Evolutionary conservation across 2,329 filamentous ascomycete genomes (phyloP), one percentile per base, ranked within the genome.

Genomic region (Exophiala spinifera): DNA sequence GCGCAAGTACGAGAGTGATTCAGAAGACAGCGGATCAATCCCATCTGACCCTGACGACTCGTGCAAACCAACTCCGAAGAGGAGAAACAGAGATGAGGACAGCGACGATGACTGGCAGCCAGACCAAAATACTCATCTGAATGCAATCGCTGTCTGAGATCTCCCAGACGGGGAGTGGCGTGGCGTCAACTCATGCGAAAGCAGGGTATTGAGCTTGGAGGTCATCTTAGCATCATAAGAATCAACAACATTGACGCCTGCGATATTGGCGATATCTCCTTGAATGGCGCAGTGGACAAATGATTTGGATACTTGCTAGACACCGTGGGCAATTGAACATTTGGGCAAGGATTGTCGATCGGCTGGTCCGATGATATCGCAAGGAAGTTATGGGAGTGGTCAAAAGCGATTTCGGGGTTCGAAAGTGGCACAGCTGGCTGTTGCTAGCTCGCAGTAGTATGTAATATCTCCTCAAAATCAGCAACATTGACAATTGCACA

Each of bases 51-150:
- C 46, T 14, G 23, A 47, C n/a, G 39, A 20, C 23, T 42, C 51
- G 13, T 34, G 15, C 31, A 40, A 48, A 8, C 20, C n/a, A 19
- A 43, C n/a, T 15, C 6, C 25, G 10, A 44, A 25, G 34, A 57
- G 53, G 51, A 25, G 47, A 51, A 46, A 34, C 20, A 21, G 46
- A 47, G 46, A 49, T 42, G 46, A 47, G 14, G 55, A 57, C 55
- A 49, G 33, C 19, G 55, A 57, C 14, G 51, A 51, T 36, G 55
- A 57, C 3, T 53, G 42, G 33, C 17, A 47, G 17, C 54, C 54
- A 4, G 42, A 42, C 14, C 15, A 36, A 1, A 19, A 20, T 14
- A 17, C 23, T 7, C n/a, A n/a, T n/a, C 20, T 50, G 31, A 54
- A 49, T 36, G 43, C 48, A 23, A 25, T 51, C 11, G 31, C 44